Base-by-base conservation (phyloP, 2,329 filamentous ascomycete species). In the Ceratocystis eucalypticola region DNA sequence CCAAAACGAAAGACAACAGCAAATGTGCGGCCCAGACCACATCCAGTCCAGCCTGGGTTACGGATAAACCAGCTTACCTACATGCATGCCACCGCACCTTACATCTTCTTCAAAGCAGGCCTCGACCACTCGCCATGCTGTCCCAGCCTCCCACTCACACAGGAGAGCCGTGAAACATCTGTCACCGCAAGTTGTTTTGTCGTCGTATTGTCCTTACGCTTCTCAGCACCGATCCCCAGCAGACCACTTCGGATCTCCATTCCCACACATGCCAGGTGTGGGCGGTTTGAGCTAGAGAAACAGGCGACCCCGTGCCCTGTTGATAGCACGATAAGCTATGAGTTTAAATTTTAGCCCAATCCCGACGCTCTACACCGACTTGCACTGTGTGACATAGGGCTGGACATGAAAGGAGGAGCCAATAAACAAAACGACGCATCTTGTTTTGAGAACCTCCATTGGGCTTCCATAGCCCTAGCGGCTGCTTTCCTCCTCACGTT, bases 231-330 rank as follows among this genome's bases (percentile, higher is more conserved):
- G 30, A 37, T 59, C 25, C n/a, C 55, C 55, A 8, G 17, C 25
- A n/a, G 55, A n/a, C 55, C 30, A 37, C 28, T 37, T n/a, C 55
- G 17, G 55, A 59, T 59, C 55, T 59, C 17, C 28, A 59, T 59
- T 30, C 55, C 28, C 28, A 17, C 30, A 5, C 28, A 25, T 59
- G 55, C 55, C 15, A 59, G 33, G 30, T 20, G 15, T 30, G 30
- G 55, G 55, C 28, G 37, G 37, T 41, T 37, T 59, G 55, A n/a
- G 55, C 55, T 59, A 59, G 55, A 59, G 55, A 30, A 59, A 59
- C 48, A 59, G 55, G 55, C 55, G 55, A 59, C 55, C 12, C 55
- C 55, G 55, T 59, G 55, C 55, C 28, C 55, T 59, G 55, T 59
- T 59, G 17, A 37, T 37, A 59, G 28, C 28, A 59, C 10, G 28